Evolutionary conservation across 352 stramenopile species (phyloP).

Genomic region (Phytophthora podocarpi): DNA sequence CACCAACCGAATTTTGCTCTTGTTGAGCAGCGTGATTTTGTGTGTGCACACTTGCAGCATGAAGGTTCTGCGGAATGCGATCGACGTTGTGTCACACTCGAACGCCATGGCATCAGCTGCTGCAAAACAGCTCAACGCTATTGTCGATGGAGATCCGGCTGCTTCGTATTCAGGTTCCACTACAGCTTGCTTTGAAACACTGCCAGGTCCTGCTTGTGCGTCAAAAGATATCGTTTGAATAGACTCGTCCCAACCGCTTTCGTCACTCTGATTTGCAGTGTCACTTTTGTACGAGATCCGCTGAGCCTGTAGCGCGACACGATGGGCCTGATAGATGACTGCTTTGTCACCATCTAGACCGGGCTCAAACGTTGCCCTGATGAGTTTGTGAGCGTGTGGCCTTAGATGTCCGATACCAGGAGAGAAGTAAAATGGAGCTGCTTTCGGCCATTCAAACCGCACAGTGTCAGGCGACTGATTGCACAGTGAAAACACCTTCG

Average conservation of each 20-base stretch:
- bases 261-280: slow-evolving; percentile 14
- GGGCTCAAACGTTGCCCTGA: slow-evolving; percentile 77
- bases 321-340: slow-evolving; percentile 43
- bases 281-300: slow-evolving; percentile 56
- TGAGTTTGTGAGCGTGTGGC: slow-evolving; percentile 66
- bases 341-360: slow-evolving; percentile 19
- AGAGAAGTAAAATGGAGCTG: slow-evolving; percentile 69
- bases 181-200: slow-evolving; percentile 25
- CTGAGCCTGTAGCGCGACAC: slow-evolving; percentile 50
- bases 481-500: slow-evolving; percentile 79
- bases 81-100: slow-evolving; percentile 58
- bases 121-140: slow-evolving; percentile 69
- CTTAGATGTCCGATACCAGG: slow-evolving; percentile 75
- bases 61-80: slow-evolving; percentile 84
- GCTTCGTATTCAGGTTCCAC: slow-evolving; percentile 56
- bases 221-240: slow-evolving; percentile 69
- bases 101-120: slow-evolving; percentile 65
- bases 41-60: slow-evolving; percentile 88
- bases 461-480: slow-evolving; percentile 68
- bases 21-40: slow-evolving; percentile 73
- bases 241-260: slow-evolving; percentile 81
- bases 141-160: slow-evolving; percentile 35
- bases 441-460: slow-evolving; percentile 75
- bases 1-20: slow-evolving; percentile 66
- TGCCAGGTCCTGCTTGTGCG: slow-evolving; percentile 7